Evolutionary conservation across 805 yeast species (phyloP), one percentile per base, ranked within the genome.

Genomic region (Kazachstania africana): DNA sequence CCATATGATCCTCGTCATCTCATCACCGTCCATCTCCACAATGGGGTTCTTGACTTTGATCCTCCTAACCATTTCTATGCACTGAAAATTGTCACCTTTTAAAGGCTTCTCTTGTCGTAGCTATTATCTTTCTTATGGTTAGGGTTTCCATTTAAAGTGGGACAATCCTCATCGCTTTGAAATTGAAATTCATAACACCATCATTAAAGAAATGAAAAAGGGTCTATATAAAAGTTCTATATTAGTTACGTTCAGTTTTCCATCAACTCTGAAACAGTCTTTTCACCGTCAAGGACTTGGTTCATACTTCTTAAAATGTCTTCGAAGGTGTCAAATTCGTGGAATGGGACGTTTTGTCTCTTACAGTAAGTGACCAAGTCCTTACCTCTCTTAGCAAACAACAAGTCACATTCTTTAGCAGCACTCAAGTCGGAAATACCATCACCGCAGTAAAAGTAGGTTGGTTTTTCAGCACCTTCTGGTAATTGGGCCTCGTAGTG

Each of bases 1-100:
- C 97, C 97, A 88, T 65, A 87, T 87, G 57, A 87, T 82, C 55
- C 97, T 71, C 53, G 97, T 87, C 82, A 78, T 81, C 63, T 87
- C 97, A 60, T 87, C 97, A 41, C 97, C 97, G 50, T 87, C 97
- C 80, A 88, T 73, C 58, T 88, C 97, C 41, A 87, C 96, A 47
- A 87, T 72, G 42, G 97, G 96, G 49, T 71, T 80, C 58, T 71
- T 69, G 37, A 87, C 96, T 42, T 69, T 63, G 57, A 87, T 78
- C 56, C 83, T 83, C 42, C 53, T 24, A 55, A 48, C 49, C 22
- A 14, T 19, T n/a, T n/a, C n/a, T n/a, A n/a, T n/a, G n/a, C n/a
- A n/a, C 24, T 9, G n/a, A 16, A 21, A 8, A 23, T n/a, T 23
- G 25, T 12, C 22, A 20, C 12, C 8, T 12, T 12, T 8, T 20